These are phyloP conservation scores for Globisporangium viniferum DNA, from an alignment of 352 stramenopile species.

Conservation along the genomic window DNA sequence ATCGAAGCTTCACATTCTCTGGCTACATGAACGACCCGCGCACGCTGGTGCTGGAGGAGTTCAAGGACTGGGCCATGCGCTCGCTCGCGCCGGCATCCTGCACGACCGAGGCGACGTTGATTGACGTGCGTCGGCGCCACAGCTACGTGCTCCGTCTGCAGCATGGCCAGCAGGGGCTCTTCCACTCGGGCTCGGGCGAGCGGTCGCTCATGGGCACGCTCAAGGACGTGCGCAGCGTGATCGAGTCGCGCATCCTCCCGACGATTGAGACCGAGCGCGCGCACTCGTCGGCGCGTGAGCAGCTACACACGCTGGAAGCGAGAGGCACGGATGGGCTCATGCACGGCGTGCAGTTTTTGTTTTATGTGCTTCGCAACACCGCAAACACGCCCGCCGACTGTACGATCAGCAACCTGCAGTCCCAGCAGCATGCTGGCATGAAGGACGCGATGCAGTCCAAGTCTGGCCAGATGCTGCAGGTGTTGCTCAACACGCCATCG, in stretches of 20 bases:
- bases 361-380: conserved; percentile 83
- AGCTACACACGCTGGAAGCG: conserved; percentile 75
- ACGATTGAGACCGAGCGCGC: conserved; percentile 81
- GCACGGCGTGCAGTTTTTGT: conserved; percentile 85
- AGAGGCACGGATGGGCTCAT: conserved; percentile 77
- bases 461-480: conserved; percentile 80
- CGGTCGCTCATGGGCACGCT: conserved; percentile 74
- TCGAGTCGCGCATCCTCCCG: conserved; percentile 70
- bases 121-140: conserved; percentile 71
- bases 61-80: conserved; percentile 85
- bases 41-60: conserved; percentile 79
- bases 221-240: conserved; percentile 79
- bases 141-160: conserved; percentile 75
- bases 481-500: conserved; percentile 75
- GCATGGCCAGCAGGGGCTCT: conserved; percentile 78
- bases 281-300: conserved; percentile 77
- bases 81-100: conserved; percentile 70
- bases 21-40: conserved; percentile 84
- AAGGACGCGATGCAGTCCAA: conserved; percentile 84
- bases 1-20: conserved; percentile 68
- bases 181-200: conserved; percentile 73
- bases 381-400: conserved; percentile 80
- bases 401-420: conserved; percentile 80
- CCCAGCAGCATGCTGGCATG: conserved; percentile 80
- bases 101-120: conserved; percentile 73